Percentiles rank a stretch among this genome's conserved stretches.
These are phyloP conservation scores for Aplosporella prunicola DNA, from an alignment of 2,329 filamentous ascomycete genomes.

Conservation along the genomic window DNA sequence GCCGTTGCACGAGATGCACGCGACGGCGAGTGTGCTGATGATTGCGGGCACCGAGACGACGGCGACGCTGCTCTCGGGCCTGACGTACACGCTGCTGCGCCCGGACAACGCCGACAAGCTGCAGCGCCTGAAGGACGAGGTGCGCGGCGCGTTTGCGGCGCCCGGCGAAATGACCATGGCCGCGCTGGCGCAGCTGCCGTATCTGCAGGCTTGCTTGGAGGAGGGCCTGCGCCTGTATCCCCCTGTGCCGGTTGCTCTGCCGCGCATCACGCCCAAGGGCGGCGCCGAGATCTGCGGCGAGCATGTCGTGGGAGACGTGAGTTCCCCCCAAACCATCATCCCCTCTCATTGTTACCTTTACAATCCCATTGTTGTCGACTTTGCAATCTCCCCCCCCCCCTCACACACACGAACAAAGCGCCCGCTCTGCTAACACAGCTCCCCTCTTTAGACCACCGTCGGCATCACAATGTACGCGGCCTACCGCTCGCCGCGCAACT, in stretches of 20 bases:
- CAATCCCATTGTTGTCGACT: too few relatives aligned
- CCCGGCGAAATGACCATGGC: conserved; percentile 28
- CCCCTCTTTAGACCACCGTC: conserved; percentile 7
- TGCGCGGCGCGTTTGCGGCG: conserved; percentile 19
- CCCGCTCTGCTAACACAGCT: background rate
- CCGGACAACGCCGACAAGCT: conserved; percentile 17
- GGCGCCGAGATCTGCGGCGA: conserved; percentile 29
- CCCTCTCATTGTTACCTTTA: too few relatives aligned
- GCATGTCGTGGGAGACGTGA: conserved; percentile 24
- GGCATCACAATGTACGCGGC: conserved; percentile 10
- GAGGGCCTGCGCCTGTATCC: conserved; percentile 36
- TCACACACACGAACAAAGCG: too few relatives aligned
- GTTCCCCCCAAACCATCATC: conserved; percentile 15
- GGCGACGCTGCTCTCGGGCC: conserved; percentile 31
- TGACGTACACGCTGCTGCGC: conserved; percentile 27
- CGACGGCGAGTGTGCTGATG: conserved; percentile 30
- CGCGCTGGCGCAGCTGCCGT: conserved; percentile 22
- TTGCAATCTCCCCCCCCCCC: too few relatives aligned
- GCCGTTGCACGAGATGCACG: conserved; percentile 27
- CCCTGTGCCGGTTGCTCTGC: conserved; percentile 27
- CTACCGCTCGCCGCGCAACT: conserved; percentile 19
- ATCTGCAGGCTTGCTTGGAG: conserved; percentile 31
- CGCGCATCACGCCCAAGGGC: conserved; percentile 24
- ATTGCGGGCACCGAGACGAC: conserved; percentile 38
- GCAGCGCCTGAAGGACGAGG: conserved; percentile 21